Conservation (phyloP, 2,329 filamentous ascomycete genomes). For the Lachnum nothofagi region DNA sequence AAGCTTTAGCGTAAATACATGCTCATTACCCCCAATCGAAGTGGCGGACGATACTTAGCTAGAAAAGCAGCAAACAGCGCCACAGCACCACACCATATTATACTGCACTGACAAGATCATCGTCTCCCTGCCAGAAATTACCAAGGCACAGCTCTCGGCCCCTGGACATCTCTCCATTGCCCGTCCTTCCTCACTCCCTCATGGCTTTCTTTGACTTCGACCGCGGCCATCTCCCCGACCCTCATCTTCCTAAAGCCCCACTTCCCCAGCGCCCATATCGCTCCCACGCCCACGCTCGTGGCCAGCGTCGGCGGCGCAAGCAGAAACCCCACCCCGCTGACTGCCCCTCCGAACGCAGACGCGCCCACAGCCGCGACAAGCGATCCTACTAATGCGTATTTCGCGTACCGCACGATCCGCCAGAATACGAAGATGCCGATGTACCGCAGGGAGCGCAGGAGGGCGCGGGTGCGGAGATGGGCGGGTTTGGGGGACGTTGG, state of each 20-base stretch:
- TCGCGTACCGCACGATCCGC: slow-evolving; percentile 32
- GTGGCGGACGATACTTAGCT: no score
- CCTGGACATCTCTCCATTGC: slow-evolving; percentile 30
- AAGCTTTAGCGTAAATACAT: no score
- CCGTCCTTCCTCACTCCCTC: slow-evolving; percentile 26
- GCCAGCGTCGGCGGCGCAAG: slow-evolving; percentile 30
- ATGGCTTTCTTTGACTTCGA: slow-evolving; percentile 17
- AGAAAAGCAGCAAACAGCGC: no score
- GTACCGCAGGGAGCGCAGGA: slow-evolving; percentile 29
- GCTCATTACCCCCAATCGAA: no score
- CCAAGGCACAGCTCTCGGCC: slow-evolving; percentile 29
- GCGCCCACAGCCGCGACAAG: slow-evolving; percentile 29
- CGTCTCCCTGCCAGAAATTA: no score
- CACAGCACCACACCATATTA: no score
- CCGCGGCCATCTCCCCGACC: slow-evolving; percentile 20
- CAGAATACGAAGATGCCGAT: slow-evolving; percentile 31
- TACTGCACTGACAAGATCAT: no score
- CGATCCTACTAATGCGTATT: slow-evolving; percentile 29
- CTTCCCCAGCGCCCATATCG: slow-evolving; percentile 29
- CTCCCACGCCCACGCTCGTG: slow-evolving; percentile 26
- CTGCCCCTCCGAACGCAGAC: slow-evolving; percentile 27
- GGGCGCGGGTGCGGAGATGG: slow-evolving; percentile 29
- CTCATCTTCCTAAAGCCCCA: slow-evolving; percentile 31
- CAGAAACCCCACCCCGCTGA: slow-evolving; percentile 28
- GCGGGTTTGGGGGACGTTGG: slow-evolving; percentile 24